Evolutionary conservation across 2,329 filamentous ascomycete genomes (phyloP).

Genomic region (Fusarium mexicanum): DNA sequence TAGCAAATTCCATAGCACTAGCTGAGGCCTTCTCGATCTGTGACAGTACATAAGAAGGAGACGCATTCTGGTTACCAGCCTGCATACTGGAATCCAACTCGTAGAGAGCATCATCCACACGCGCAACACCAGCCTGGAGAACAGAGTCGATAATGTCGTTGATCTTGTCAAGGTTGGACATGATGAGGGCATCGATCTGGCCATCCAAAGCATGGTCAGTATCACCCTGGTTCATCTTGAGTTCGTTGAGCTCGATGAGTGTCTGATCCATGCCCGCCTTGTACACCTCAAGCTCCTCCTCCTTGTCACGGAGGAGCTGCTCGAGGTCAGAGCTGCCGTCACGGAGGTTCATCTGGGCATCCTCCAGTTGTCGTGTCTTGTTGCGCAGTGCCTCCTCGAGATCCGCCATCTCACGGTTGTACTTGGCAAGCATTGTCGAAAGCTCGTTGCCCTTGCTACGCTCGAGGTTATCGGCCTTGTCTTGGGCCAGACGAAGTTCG

Average conservation of each 20-base stretch:
- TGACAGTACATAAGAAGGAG: conserved; percentile 91
- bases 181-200: conserved; percentile 88
- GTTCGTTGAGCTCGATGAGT: conserved; percentile 88
- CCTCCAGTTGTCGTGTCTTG: conserved; percentile 88
- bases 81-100: conserved; percentile 98
- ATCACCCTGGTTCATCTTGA: conserved; percentile 78
- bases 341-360: conserved; percentile 78
- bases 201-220: conserved; percentile 85
- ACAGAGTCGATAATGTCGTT: conserved; percentile 98
- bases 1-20: conserved; percentile 96
- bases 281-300: conserved; percentile 97
- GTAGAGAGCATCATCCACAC: conserved; percentile 96
- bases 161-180: conserved; percentile 89
- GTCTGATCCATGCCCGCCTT: conserved; percentile 98
- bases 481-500: conserved; percentile 89
- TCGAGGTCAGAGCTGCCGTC: conserved; percentile 89
- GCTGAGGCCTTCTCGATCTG: conserved; percentile 97
- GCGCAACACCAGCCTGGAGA: conserved; percentile 88
- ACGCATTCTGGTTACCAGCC: conserved; percentile 97
- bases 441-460: conserved; percentile 94
- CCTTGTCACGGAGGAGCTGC: conserved; percentile 87
- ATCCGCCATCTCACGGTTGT: conserved; percentile 97
- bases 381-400: conserved; percentile 90
- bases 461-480: conserved; percentile 91
- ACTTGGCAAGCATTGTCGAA: conserved; percentile 92